phyloP scores from a whole-genome alignment of 2,329 filamentous ascomycete genomes.

The Ophiostoma perfectum region DNA sequence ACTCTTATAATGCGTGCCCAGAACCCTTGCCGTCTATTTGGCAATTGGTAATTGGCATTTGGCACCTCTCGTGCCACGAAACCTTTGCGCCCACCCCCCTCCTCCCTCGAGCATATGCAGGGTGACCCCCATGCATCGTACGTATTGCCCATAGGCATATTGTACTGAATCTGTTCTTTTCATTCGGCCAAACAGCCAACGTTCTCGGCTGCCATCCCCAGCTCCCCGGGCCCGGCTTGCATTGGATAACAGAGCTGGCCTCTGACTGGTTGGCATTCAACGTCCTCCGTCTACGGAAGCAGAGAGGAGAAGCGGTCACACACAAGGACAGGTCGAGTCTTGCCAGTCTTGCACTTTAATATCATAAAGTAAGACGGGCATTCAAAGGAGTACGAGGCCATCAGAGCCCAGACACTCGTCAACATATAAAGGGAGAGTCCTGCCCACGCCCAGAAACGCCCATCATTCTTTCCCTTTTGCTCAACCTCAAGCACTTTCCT shows the following conservation, averaged over 20 bases:
- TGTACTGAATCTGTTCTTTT: not conserved
- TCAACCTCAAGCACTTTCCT: not conserved
- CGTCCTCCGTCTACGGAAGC: slow-evolving; percentile 18
- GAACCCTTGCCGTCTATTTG: too few relatives aligned
- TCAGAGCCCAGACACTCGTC: not conserved
- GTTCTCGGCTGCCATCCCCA: slow-evolving; percentile 2
- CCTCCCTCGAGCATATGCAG: not conserved
- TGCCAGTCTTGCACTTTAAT: not conserved
- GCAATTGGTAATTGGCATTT: not conserved
- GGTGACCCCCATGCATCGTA: slow-evolving; percentile 17
- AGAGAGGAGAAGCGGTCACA: slow-evolving; percentile 8
- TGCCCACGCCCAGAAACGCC: not conserved
- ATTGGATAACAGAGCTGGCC: slow-evolving; percentile 4
- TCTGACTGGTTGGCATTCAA: not conserved
- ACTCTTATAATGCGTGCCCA: too few relatives aligned
- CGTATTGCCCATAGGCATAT: not conserved
- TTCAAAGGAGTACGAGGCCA: too few relatives aligned
- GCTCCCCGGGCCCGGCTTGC: slow-evolving; percentile 7
- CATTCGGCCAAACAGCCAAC: not conserved
- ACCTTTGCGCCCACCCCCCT: not conserved
- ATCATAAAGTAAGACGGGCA: too few relatives aligned
- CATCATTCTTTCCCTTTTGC: not conserved
- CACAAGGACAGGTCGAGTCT: not conserved
- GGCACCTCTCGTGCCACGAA: not conserved
- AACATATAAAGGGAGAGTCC: not conserved